Base-by-base conservation (phyloP, 148 eudicot species). In the Rhododendron vialii region DNA sequence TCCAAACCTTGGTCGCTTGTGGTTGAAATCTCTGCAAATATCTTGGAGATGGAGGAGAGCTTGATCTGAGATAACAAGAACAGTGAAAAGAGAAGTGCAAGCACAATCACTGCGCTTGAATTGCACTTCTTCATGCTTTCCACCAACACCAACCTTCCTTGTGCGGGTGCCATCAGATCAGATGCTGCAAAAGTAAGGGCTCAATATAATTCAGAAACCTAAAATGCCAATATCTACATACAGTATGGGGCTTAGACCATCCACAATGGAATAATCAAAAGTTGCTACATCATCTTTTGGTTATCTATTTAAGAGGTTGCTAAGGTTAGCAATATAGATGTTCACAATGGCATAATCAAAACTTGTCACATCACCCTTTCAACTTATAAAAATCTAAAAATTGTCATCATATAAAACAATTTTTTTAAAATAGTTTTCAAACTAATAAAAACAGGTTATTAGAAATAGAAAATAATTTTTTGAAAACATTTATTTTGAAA, bases 1-100 rank as follows among this genome's bases (percentile, higher is more conserved):
- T 55, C 61, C 74, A 18, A 65, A 86, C 84, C 87, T 86, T 81
- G 84, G 15, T 86, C n/a, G 10, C 12, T 69, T 22, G 30, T 1
- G 18, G 81, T 71, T 73, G 88, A 86, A 36, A 86, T 67, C 18
- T 47, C 38, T 2, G 71, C 26, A 11, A 67, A 9, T 33, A 86
- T 55, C 20, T 13, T 86, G n/a, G 85, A 82, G 51, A 86, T 73
- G 13, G 85, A 71, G 43, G 88, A 86, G 74, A 86, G 88, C 63
- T 82, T 74, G 81, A 82, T 82, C 88, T 86, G 85, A 35, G 88
- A 82, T 28, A 86, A 22, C 17, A 82, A 48, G 33, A 65, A 86
- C 3, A 86, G 8, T 26, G 74, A 35, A 7, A 82, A 73, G 81
- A 86, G 28, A 0, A 74, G 9, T 7, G 9, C 74, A 41, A 63